Conservation (phyloP, 2,329 filamentous ascomycete genomes). For the Apiospora pterosperma region DNA sequence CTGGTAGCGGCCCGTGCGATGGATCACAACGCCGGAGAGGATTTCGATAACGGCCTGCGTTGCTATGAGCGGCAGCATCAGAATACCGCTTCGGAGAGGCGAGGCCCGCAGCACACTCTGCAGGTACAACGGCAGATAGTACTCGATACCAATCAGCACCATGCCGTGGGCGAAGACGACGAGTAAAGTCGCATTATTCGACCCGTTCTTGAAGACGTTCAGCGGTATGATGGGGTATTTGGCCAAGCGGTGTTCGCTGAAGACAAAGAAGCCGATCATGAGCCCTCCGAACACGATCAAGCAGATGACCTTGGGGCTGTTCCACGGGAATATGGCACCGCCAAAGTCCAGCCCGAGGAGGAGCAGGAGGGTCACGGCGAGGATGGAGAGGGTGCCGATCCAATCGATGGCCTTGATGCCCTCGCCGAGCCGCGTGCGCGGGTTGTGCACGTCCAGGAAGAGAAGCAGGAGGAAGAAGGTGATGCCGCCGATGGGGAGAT, state of each 20-base stretch:
- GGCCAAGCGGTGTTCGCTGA: slow-evolving; percentile 52
- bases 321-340: slow-evolving; percentile 64
- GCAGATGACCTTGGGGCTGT: slow-evolving; percentile 57
- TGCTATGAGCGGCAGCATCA: slow-evolving; percentile 56
- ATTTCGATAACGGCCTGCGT: slow-evolving; percentile 61
- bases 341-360: slow-evolving; percentile 53
- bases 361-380: slow-evolving; percentile 30
- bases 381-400: slow-evolving; percentile 59
- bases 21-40: slow-evolving; percentile 48
- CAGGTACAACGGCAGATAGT: slow-evolving; percentile 41
- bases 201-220: slow-evolving; percentile 14
- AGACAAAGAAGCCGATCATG: slow-evolving; percentile 48
- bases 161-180: slow-evolving; percentile 15
- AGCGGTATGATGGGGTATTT: slow-evolving; percentile 36
- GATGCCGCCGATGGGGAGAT: slow-evolving; percentile 53
- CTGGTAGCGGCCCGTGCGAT: slow-evolving; percentile 55
- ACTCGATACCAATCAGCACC: slow-evolving; percentile 13
- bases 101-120: slow-evolving; percentile 50
- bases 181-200: slow-evolving; percentile 12
- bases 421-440: slow-evolving; percentile 41
- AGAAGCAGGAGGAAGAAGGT: slow-evolving; percentile 49
- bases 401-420: slow-evolving; percentile 58
- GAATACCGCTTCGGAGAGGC: slow-evolving; percentile 53
- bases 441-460: slow-evolving; percentile 47
- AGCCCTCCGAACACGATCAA: slow-evolving; percentile 54